A percentile compares a stretch with the other conserved stretches of the same genome.
Conservation (phyloP, 495 filamentous ascomycete genomes). For the Penicillium odoratum region DNA sequence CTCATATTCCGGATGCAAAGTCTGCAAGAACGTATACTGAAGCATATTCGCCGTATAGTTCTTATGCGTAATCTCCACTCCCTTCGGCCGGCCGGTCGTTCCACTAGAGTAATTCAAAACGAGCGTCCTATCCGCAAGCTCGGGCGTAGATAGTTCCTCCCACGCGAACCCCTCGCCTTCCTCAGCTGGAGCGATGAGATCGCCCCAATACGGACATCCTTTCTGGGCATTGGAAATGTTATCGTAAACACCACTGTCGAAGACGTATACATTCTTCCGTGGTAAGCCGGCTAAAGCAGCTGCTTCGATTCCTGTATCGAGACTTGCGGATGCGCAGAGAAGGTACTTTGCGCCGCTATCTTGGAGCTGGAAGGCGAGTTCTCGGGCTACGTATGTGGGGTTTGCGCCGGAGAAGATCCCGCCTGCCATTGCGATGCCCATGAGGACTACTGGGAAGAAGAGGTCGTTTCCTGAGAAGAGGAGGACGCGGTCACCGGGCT, state of each 20-base stretch:
- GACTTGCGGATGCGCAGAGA: conserved; percentile 51
- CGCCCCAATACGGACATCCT: conserved; percentile 52
- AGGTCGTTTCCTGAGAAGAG: conserved; percentile 71
- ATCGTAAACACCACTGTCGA: conserved; percentile 48
- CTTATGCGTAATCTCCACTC: conserved; percentile 74
- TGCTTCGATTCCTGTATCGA: conserved; percentile 46
- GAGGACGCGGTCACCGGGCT: conserved; percentile 69
- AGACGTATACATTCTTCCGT: conserved; percentile 47
- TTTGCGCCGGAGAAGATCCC: conserved; percentile 81
- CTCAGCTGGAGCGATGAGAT: conserved; percentile 40
- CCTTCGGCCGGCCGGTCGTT: conserved; percentile 83
- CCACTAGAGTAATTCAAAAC: conserved; percentile 74
- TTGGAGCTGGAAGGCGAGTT: conserved; percentile 72
- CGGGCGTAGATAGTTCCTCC: conserved; percentile 38
- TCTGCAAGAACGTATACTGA: conserved; percentile 50
- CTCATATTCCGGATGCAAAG: conserved; percentile 49
- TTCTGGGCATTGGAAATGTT: conserved; percentile 33
- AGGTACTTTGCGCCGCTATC: conserved; percentile 68
- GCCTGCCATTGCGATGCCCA: conserved; percentile 75
- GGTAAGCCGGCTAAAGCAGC: conserved; percentile 40
- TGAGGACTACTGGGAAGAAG: conserved; percentile 70
- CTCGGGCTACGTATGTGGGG: conserved; percentile 67
- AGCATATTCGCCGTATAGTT: conserved; percentile 72
- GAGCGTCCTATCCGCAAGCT: conserved; percentile 43
- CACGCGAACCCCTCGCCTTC: conserved; percentile 49